Conservation (phyloP, 78 protist species). For the Protostelium mycophagum region DNA sequence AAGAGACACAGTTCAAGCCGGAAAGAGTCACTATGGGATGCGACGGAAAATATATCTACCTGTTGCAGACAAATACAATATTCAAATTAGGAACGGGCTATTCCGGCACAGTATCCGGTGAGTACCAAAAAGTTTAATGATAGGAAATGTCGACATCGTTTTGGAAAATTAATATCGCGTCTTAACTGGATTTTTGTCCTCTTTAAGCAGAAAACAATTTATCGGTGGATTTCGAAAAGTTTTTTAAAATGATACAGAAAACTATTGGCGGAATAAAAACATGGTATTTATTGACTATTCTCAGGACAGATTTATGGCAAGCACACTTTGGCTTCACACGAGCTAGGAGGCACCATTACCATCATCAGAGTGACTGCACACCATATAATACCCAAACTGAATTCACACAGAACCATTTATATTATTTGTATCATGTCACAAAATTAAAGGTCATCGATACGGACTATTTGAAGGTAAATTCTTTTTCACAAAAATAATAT, state of each 20-base stretch:
- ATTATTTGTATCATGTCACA: not conserved
- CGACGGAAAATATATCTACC: not conserved
- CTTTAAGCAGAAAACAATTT: too few species aligned
- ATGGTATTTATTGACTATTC: too few species aligned
- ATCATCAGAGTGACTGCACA: not conserved
- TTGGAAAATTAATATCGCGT: not conserved
- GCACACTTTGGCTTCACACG: not conserved
- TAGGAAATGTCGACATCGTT: not conserved
- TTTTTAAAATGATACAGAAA: too few species aligned
- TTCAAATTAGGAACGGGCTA: not conserved
- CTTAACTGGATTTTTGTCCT: too few species aligned
- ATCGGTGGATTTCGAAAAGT: too few species aligned
- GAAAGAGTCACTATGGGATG: not conserved
- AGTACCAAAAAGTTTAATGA: not conserved
- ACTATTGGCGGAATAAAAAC: too few species aligned
- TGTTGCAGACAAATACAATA: not conserved
- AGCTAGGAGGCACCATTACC: not conserved
- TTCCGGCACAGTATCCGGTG: not conserved
- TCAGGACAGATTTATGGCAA: too few species aligned
- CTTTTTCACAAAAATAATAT: too few species aligned
- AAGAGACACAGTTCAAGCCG: too few species aligned
- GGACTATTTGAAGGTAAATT: not conserved
- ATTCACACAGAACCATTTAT: not conserved
- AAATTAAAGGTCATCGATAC: not conserved
- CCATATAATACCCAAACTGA: not conserved